phyloP scores from a whole-genome alignment of 345 rosid genomes.

The Hirschfeldia incana region DNA sequence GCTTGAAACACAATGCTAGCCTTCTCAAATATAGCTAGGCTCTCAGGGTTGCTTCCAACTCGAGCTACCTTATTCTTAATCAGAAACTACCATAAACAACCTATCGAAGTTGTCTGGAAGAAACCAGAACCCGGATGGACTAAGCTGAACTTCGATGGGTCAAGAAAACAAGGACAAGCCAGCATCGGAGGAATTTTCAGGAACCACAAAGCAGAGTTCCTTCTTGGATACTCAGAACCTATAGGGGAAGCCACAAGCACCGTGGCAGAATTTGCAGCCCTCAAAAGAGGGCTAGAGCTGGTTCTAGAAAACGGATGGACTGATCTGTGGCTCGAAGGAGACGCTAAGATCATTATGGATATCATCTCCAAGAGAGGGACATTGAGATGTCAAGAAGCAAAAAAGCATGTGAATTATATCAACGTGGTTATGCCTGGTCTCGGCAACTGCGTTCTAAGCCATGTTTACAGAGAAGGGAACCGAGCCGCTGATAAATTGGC shows the following conservation, averaged over 20 bases:
- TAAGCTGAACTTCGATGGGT: constrained; percentile 84
- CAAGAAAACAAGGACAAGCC: constrained; percentile 52
- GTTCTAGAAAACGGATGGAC: constrained; percentile 75
- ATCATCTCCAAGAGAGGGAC: constrained; percentile 48
- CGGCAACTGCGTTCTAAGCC: constrained; percentile 54
- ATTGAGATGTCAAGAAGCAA: constrained; percentile 53
- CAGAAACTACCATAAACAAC: constrained; percentile 51
- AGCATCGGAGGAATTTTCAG: constrained; percentile 89
- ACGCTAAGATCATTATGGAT: constrained; percentile 65
- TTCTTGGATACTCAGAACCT: constrained; percentile 78
- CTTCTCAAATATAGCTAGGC: constrained; percentile 40
- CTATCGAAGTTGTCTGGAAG: constrained; percentile 74
- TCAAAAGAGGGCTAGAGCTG: constrained; percentile 73
- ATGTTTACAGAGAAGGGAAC: constrained; percentile 73
- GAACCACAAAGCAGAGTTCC: constrained; percentile 74
- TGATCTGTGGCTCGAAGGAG: constrained; percentile 83
- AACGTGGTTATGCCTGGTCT: constrained; percentile 56
- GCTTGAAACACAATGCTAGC: constrained; percentile 36
- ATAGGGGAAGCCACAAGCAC: constrained; percentile 71
- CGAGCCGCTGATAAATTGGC: constrained; percentile 76
- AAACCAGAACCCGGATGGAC: constrained; percentile 74
- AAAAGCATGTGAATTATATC: constrained; percentile 47
- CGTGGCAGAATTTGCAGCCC: constrained; percentile 67
- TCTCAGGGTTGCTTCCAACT: constrained; percentile 39
- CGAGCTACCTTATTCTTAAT: constrained; percentile 33